These are phyloP conservation scores for Herpotrichia juniperi DNA, from an alignment of 2,329 filamentous ascomycete species.

Conservation along the genomic window DNA sequence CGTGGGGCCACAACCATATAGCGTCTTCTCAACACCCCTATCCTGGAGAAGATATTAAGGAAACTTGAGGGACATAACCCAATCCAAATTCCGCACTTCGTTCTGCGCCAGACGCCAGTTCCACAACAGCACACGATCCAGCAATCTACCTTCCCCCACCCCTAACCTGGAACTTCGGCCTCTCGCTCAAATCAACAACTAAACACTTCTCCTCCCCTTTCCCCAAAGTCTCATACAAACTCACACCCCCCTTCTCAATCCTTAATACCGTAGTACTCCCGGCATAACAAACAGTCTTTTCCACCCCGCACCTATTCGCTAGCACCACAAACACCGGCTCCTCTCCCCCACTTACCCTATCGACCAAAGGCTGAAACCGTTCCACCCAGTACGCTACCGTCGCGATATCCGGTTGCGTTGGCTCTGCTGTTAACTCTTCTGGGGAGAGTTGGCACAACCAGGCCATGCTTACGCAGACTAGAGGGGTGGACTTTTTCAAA, in stretches of 20 bases:
- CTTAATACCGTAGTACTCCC: constrained; percentile 76
- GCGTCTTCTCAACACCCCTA: too few species aligned
- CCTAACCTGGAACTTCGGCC: constrained; percentile 42
- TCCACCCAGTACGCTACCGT: constrained; percentile 78
- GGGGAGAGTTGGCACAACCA: constrained; percentile 69
- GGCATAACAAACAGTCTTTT: constrained; percentile 71
- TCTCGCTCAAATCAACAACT: constrained; percentile 66
- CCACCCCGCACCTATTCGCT: constrained; percentile 72
- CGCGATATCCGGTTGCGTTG: constrained; percentile 68
- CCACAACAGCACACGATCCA: not conserved
- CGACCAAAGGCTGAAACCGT: constrained; percentile 67
- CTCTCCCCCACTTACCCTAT: constrained; percentile 28
- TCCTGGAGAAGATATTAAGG: too few species aligned
- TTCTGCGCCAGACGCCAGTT: not conserved
- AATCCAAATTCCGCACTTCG: too few species aligned
- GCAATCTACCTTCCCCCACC: constrained; percentile 23
- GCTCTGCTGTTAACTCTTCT: constrained; percentile 55
- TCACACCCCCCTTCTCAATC: constrained; percentile 68
- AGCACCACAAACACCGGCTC: constrained; percentile 71
- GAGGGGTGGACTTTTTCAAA: constrained; percentile 60
- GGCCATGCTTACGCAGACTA: constrained; percentile 78
- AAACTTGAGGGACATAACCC: too few species aligned
- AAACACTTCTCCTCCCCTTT: constrained; percentile 73
- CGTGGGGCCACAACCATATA: too few species aligned
- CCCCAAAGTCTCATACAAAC: constrained; percentile 71